Evolutionary conservation across 2,329 filamentous ascomycete genomes (phyloP), one percentile per base, ranked within the genome.

Genomic region (Lachnellula subtilissima): DNA sequence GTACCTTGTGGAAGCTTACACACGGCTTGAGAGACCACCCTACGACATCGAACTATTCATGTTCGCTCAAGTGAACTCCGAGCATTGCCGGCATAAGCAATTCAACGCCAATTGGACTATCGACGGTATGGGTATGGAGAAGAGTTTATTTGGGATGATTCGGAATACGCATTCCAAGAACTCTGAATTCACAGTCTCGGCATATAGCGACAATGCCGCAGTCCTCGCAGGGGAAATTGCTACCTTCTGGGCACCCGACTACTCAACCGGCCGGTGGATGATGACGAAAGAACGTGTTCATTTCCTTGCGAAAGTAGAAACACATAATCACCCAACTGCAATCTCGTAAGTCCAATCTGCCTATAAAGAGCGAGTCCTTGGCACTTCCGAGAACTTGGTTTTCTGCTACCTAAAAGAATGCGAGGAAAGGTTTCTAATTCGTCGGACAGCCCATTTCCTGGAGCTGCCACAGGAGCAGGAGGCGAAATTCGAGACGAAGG

Each of bases 21-120:
- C 83, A 5, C 81, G 68, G 52, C 50, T 85, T 17, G 82, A 84
- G 60, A 77, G 85, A 39, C 76, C 82, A 49, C 90, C 90, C 1
- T 61, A 65, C 58, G 94, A 97, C 71, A 89, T 97, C 46, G 94
- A 99, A 75, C 80, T 97, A 22, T 97, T 97, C 79, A 97, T 97
- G 94, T 99, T 97, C 72, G 93, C 93, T 15, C 94, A 99, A 75
- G 93, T 99, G 71, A 97, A 97, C 77, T 97, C 93, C 3, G 94
- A 99, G 78, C 93, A 97, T 74, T 96, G 70, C 59, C 68, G 74
- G 50, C 75, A 78, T 58, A 96, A 97, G 78, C 89, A 95, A 66
- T 99, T 99, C 82, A 99, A 99, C 73, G 92, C 94, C 28, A 87
- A 86, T 57, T 99, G 94, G 91, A 94, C 87, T 15, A 95, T 99